These are phyloP conservation scores for Phytophthora pseudosyringae DNA, from an alignment of 352 stramenopile genomes.

Conservation along the genomic window DNA sequence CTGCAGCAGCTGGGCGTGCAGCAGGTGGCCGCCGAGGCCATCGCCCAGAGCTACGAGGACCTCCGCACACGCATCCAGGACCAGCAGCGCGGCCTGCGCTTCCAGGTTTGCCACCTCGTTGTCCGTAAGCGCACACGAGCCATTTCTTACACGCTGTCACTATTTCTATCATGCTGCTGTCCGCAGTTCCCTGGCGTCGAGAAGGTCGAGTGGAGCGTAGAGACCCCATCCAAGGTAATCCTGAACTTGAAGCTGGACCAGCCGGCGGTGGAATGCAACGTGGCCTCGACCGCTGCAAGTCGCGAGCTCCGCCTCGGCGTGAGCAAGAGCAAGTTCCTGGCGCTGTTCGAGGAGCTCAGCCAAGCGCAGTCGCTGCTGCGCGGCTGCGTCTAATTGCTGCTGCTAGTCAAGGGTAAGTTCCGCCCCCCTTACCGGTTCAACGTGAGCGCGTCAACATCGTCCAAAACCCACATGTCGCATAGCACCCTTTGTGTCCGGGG, in stretches of 20 bases:
- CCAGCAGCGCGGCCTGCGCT: conserved; percentile 40
- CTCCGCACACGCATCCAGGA: conserved; percentile 35
- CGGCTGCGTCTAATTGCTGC: conserved; percentile 14
- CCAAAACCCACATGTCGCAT: conserved; percentile 33
- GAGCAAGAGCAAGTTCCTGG: conserved; percentile 40
- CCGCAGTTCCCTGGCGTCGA: conserved; percentile 40
- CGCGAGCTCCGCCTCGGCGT: conserved; percentile 30
- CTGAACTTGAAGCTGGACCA: conserved; percentile 43
- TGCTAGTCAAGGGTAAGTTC: conserved; percentile 11
- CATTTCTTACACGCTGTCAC: not conserved
- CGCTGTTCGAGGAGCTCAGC: conserved; percentile 41
- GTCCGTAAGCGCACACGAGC: not conserved
- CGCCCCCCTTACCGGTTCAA: conserved; percentile 13
- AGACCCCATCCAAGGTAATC: conserved; percentile 21
- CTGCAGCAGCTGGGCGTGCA: conserved; percentile 57
- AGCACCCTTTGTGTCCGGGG: conserved; percentile 3
- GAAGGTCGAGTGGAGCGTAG: conserved; percentile 37
- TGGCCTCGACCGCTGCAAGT: not conserved
- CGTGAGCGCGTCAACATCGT: conserved; percentile 8
- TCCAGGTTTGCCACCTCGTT: conserved; percentile 40
- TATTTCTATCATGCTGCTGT: not conserved
- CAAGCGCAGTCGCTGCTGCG: conserved; percentile 39
- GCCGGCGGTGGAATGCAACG: conserved; percentile 31
- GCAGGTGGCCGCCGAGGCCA: conserved; percentile 14
- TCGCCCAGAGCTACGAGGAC: conserved; percentile 43